Evolutionary conservation across 1,139 yeast species (phyloP).

Genomic region (Suhomyces terraborum): DNA sequence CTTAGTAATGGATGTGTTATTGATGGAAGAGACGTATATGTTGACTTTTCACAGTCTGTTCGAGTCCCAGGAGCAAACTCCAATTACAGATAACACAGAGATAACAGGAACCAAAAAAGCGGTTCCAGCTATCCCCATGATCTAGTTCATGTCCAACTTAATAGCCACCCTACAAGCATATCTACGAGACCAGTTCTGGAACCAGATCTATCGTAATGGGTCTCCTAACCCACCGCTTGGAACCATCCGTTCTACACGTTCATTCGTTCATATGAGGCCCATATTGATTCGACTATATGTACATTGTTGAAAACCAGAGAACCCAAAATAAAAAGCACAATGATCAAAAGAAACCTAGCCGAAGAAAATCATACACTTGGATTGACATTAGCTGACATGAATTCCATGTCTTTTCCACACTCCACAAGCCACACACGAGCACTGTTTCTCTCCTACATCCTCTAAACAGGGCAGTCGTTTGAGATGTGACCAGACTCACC

Average conservation of each 20-base stretch:
- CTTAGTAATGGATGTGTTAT: constrained; percentile 55
- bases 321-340: constrained; percentile 7
- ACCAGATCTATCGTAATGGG: too few relatives aligned
- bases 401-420: constrained; percentile 5
- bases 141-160: too few relatives aligned
- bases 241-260: neutral
- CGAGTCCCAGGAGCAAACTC: too few relatives aligned
- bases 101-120: too few relatives aligned
- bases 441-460: neutral
- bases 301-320: constrained; percentile 7
- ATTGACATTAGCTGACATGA: constrained; percentile 9
- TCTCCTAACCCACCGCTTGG: too few relatives aligned
- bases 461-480: constrained; percentile 60
- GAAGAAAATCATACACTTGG: constrained; percentile 7
- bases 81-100: too few relatives aligned
- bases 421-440: constrained; percentile 2
- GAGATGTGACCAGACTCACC: constrained; percentile 45
- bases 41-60: constrained; percentile 67
- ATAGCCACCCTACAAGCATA: too few relatives aligned
- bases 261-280: neutral
- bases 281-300: constrained; percentile 10
- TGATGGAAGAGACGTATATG: constrained; percentile 64
- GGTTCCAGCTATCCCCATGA: too few relatives aligned
- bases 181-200: too few relatives aligned
- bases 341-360: constrained; percentile 7